Conservation (phyloP, 306 rosid species). For the Rosa persica region DNA sequence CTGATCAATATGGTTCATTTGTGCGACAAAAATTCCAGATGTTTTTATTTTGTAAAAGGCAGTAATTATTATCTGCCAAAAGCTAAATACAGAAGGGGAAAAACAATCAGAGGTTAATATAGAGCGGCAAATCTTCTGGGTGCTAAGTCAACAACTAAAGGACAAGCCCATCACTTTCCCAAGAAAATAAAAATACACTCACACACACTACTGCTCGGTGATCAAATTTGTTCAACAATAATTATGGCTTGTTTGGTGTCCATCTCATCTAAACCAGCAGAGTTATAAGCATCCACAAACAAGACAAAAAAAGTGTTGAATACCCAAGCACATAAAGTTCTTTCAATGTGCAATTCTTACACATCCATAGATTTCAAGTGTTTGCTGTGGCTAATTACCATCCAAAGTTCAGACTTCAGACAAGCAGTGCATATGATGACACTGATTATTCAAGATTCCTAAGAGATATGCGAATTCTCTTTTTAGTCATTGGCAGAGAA, state of each 20-base stretch:
- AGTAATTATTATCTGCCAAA: not conserved
- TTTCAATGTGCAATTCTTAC: not conserved
- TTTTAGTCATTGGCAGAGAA: not conserved
- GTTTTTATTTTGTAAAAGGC: not conserved
- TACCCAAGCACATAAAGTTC: not conserved
- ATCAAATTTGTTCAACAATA: not conserved
- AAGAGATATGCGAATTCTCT: not conserved
- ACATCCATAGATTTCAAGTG: not conserved
- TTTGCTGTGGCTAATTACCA: not conserved
- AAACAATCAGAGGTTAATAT: not conserved
- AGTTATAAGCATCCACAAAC: not conserved
- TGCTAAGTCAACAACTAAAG: not conserved
- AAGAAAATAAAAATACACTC: too few species aligned
- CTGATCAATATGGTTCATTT: not conserved
- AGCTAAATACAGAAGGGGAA: not conserved
- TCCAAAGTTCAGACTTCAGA: not conserved
- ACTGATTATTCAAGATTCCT: not conserved
- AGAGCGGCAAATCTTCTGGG: not conserved
- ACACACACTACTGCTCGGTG: too few species aligned
- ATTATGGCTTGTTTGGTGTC: not conserved
- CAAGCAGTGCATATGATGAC: not conserved
- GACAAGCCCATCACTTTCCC: not conserved
- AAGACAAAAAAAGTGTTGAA: not conserved
- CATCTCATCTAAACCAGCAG: not conserved
- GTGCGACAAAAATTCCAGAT: not conserved